phyloP scores from a whole-genome alignment of 176 grass and related monocot species.

The Zizania latifolia region DNA sequence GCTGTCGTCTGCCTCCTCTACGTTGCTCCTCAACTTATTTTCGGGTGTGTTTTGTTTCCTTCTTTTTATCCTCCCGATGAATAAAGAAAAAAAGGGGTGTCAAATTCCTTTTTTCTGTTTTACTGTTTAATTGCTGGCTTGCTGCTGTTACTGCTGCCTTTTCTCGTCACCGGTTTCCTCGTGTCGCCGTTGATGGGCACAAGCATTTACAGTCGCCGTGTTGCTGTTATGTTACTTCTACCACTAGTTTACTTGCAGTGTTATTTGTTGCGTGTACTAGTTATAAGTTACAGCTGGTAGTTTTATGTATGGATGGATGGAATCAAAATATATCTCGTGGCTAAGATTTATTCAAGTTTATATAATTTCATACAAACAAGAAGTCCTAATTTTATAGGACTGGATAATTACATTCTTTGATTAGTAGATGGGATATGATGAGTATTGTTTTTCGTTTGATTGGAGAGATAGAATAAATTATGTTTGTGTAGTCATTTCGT shows the following conservation, averaged over 20 bases:
- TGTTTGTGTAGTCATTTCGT: no score
- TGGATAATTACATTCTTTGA: no score
- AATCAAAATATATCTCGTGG: no score
- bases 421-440: no score
- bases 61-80: background rate
- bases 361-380: no score
- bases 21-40: background rate
- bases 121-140: background rate
- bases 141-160: background rate
- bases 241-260: background rate
- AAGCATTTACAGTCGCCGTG: conserved; percentile 4
- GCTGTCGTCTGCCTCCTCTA: background rate
- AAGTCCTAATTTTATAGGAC: no score
- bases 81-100: background rate
- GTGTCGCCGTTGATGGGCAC: conserved; percentile 30
- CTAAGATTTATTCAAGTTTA: no score
- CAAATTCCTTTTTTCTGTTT: background rate
- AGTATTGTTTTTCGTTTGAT: no score
- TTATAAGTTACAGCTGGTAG: no score
- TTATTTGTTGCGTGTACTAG: background rate
- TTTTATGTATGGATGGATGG: no score
- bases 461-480: no score
- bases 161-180: conserved; percentile 18
- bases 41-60: background rate
- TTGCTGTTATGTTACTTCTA: background rate